Evolutionary conservation across 495 filamentous ascomycete species (phyloP), one percentile per base, ranked within the genome.

Genomic region (Parathielavia hyrcaniae): DNA sequence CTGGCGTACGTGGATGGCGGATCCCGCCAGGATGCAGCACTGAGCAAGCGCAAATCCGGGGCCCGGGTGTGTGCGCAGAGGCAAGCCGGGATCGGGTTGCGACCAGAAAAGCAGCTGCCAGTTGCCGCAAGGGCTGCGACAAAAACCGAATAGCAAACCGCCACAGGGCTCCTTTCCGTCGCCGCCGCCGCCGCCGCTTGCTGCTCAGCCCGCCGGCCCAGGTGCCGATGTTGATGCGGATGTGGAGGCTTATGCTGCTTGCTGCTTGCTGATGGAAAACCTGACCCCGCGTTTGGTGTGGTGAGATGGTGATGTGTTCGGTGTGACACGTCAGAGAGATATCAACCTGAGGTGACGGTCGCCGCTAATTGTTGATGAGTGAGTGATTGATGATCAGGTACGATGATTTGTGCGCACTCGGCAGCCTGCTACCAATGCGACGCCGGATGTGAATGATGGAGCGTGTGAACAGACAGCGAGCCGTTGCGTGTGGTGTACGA

Each of bases 281-380:
- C 34, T n/a, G 20, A 8, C 46, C 35, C 38, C n/a, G 43, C 40
- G 14, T 8, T 35, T 9, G 16, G 1, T 11, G 17, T 52, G 47
- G 19, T 47, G 34, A 48, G 36, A 39, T 60, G 38, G 55, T 13
- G 9, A 47, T 35, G 10, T 40, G 50, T 22, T 45, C 53, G 40
- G 54, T 64, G 59, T 63, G 68, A 70, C 68, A 70, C 68, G 65
- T 70, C 66, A 68, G 66, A 70, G 65, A 66, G 57, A 55, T 60
- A 48, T 49, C 36, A 22, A 48, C 41, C 38, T 38, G 63, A 30
- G 26, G 26, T 30, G 26, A 57, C 52, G 43, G 61, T 50, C 46
- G 54, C 36, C 13, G 60, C 22, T n/a, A n/a, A n/a, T n/a, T n/a
- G n/a, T 36, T 5, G 35, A 3, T 41, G 39, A 52, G n/a, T 50